A percentile compares a stretch with the other conserved stretches of the same genome.
Evolutionary conservation across 2,329 filamentous ascomycete genomes (phyloP).

Genomic region (Colletotrichum sp.): DNA sequence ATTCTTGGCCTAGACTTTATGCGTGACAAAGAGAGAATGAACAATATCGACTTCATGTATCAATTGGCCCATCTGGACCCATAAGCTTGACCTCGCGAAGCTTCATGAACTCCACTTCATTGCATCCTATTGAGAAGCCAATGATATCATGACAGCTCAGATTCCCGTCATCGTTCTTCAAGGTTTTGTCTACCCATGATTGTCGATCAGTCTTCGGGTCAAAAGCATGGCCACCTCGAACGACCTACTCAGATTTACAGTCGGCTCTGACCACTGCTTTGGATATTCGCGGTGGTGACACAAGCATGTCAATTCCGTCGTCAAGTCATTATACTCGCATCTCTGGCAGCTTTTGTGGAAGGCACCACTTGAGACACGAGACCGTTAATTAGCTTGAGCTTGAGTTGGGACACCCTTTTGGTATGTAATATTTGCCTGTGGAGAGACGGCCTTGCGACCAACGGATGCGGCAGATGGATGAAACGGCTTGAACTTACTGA

Average conservation of each 20-base stretch:
- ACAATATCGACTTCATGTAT: background rate
- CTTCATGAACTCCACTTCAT: background rate
- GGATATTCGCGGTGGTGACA: background rate
- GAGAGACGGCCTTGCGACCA: background rate
- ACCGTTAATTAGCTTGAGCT: background rate
- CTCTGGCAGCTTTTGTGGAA: background rate
- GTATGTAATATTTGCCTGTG: background rate
- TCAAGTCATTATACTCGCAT: background rate
- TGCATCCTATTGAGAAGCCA: background rate
- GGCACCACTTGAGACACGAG: background rate
- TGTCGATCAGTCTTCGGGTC: background rate
- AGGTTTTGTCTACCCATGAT: background rate
- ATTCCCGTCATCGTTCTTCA: background rate
- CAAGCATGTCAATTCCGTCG: background rate
- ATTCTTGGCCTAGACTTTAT: accelerated
- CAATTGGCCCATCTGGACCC: background rate
- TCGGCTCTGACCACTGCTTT: background rate
- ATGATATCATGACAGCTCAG: background rate
- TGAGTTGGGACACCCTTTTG: background rate
- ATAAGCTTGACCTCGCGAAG: background rate
- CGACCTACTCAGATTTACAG: background rate
- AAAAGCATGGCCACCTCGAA: accelerated
- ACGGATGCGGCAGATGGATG: background rate
- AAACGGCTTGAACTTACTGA: background rate
- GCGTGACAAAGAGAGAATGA: background rate